Base-by-base conservation (phyloP, 345 rosid species). In the Syzygium aqueum region DNA sequence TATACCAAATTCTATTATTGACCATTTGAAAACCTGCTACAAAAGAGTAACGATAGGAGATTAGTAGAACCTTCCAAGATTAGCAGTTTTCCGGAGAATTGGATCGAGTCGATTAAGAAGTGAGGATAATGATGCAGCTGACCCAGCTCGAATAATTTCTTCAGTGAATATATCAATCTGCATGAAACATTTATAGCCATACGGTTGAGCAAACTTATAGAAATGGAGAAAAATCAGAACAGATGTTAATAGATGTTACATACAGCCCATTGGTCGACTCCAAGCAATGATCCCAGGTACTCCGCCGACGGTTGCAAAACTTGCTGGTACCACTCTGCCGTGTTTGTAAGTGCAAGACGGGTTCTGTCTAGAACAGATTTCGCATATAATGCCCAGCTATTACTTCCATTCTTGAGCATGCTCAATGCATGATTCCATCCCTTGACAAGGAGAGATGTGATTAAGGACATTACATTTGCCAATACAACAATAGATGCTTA, bases 341-440 rank as follows among this genome's bases (percentile, higher is more conserved):
- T 97, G 94, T 92, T 91, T 88, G 97, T 89, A 89, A 97, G 96
- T 82, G 97, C 94, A 85, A 96, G 97, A 84, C 98, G 96, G 84
- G 97, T 96, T 92, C 99, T 95, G 90, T 97, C 99, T 61, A 97
- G 97, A 87, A 95, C 94, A 67, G 99, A 96, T 92, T 97, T 97
- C 53, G 99, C 97, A 92, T 92, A 95, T 88, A 97, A 91, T 33
- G 99, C 99, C 99, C 99, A 97, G 46, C 93, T 87, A 88, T 91
- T 90, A 86, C 88, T 92, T 92, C 90, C 92, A 88, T 85, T 91
- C 87, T 90, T 95, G 90, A 56, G 94, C 97, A 94, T 94, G 85
- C 65, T 92, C 78, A 95, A 89, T 84, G 98, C 95, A 89, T 90
- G 91, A 84, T 92, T 85, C 99, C 99, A 97, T 84, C 95, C 99